Evolutionary conservation across 805 yeast species (phyloP), one percentile per base, ranked within the genome.

Genomic region (Candida manassasensis): DNA sequence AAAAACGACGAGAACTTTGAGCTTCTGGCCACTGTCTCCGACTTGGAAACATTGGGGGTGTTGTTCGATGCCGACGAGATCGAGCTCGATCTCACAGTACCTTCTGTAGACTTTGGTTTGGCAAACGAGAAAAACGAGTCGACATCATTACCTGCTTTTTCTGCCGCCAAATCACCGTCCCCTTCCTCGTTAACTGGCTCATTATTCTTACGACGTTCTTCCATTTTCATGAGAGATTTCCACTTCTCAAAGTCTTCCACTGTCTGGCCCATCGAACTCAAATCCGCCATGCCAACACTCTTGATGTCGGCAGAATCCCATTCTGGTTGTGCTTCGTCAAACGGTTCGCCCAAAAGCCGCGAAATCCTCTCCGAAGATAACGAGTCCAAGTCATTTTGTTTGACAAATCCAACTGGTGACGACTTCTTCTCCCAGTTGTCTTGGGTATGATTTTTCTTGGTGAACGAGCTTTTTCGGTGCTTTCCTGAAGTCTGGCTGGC

Each of bases 221-320:
- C 75, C 32, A 65, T 53, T 41, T 65, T 66, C 80, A 74, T 71
- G 41, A 62, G 64, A 32, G 68, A 53, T 51, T 75, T 74, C 82
- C 82, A 77, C 41, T 61, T 66, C 48, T 77, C 83, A 45, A 76
- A 77, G 42, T 77, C 82, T 36, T 71, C 71, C 3, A 73, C 72
- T 0, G 80, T 69, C 36, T 66, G 71, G 14, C 81, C 81, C 58
- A 55, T 69, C 6, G 29, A 35, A 21, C 42, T 41, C 32, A 45
- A 35, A 6, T 22, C n/a, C 10, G 21, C 26, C 5, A 26, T 8
- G 9, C 24, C 7, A 32, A 57, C 35, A 36, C 39, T 31, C 27
- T 40, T 43, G 12, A 56, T 29, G 11, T 55, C 61, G 3, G 55
- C 53, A 9, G 57, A 43, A 33, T 59, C 67, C 71, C 70, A 63